phyloP scores from a whole-genome alignment of 805 yeast species.

The Starmerella davenportii region DNA sequence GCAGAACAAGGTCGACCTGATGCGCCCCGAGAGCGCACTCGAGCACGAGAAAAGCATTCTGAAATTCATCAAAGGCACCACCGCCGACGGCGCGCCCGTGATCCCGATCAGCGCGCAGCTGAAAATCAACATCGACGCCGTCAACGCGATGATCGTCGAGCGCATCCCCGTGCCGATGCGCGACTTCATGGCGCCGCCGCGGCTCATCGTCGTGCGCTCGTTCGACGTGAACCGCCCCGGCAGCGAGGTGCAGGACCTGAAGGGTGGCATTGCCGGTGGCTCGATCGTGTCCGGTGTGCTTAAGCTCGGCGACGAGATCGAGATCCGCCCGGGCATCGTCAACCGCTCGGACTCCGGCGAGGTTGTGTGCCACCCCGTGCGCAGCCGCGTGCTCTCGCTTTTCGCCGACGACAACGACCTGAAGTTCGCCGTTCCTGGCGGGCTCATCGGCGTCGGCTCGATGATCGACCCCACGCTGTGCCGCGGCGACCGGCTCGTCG shows the following conservation, averaged over 20 bases:
- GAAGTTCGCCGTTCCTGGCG: slow-evolving; percentile 99
- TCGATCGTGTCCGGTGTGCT: slow-evolving; percentile 93
- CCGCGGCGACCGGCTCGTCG: slow-evolving; percentile 97
- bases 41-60: slow-evolving; percentile 89
- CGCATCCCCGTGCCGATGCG: slow-evolving; percentile 91
- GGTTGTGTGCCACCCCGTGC: slow-evolving; percentile 89
- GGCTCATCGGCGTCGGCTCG: slow-evolving; percentile 98
- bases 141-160: slow-evolving; percentile 87
- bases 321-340: slow-evolving; percentile 97
- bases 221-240: slow-evolving; percentile 99
- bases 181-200: slow-evolving; percentile 85
- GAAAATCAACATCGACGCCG: slow-evolving; percentile 96
- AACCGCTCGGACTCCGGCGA: slow-evolving; percentile 66
- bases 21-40: slow-evolving; percentile 90
- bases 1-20: slow-evolving; percentile 95
- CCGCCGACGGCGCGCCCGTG: slow-evolving; percentile 97
- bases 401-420: slow-evolving; percentile 96
- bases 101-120: slow-evolving; percentile 98
- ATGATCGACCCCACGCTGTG: slow-evolving; percentile 96
- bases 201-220: slow-evolving; percentile 91
- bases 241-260: slow-evolving; percentile 85
- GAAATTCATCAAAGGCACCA: slow-evolving; percentile 88
- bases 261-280: slow-evolving; percentile 99
- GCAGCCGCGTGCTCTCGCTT: slow-evolving; percentile 79
- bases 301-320: slow-evolving; percentile 93